Base-by-base conservation (phyloP, 176 grass and related monocot species). In the Secale cereale region DNA sequence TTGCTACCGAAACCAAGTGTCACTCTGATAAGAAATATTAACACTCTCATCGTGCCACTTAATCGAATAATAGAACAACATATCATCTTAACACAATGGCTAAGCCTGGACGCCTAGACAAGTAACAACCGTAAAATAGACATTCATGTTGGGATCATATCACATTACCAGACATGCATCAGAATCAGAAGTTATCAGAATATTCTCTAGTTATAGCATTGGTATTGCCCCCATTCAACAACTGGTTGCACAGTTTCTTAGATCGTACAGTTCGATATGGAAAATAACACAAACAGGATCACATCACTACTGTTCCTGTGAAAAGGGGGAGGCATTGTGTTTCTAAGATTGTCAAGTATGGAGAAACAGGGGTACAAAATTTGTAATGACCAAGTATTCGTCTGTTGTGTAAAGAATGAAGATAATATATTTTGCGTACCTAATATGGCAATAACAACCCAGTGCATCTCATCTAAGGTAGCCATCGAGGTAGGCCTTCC, bases 321-420 rank as follows among this genome's bases (percentile, higher is more conserved):
- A 60, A 20, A 85, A 65, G 4, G 6, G 2, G 61, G 27, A 64
- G 26, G 61, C 28, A 30, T 17, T 46, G 70, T 74, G 70, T 74
- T 28, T 16, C 40, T 74, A 17, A 46, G 46, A 74, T 7, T 46
- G 7, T 36, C 22, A 70, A 70, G 66, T 90, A 66, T 67, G 35
- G 71, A 37, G 70, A 65, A n/a, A 67, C 41, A 79, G 27, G 29
- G 67, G 22, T 83, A 83, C 80, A 86, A 90, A 90, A 90, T 86
- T 78, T 78, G 79, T 83, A 56, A 78, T 22, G 67, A 57, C 3
- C 8, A 4, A 22, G 23, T 76, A 71, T 35, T 19, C 13, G 82
- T 82, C 39, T 40, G 22, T 28, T 40, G 26, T 82, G 61, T 56
- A 81, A 81, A 85, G 48, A 89, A 85, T 70, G 52, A 76, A 79